phyloP scores from a whole-genome alignment of 805 yeast genomes.

The Komagataella ulmi region DNA sequence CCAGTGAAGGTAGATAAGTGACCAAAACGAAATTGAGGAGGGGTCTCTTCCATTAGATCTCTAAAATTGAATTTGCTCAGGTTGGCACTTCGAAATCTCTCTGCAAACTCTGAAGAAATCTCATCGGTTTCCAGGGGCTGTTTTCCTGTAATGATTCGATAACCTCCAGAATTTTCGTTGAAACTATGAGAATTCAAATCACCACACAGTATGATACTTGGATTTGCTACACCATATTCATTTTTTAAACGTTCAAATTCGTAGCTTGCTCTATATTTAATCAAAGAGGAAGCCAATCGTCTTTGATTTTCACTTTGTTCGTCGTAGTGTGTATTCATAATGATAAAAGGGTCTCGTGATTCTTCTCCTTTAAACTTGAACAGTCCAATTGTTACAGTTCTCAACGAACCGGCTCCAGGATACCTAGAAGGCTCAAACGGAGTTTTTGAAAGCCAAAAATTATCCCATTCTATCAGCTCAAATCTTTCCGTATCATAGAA shows the following conservation, averaged over 20 bases:
- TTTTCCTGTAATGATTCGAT: slow-evolving; percentile 14
- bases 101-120: slow-evolving; percentile 11
- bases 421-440: slow-evolving; percentile 36
- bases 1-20: slow-evolving; percentile 27
- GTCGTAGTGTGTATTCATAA: slow-evolving; percentile 38
- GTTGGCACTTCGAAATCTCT: slow-evolving; percentile 8
- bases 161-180: slow-evolving; percentile 23
- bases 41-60: slow-evolving; percentile 14
- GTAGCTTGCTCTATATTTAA: slow-evolving; percentile 22
- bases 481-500: slow-evolving; percentile 24
- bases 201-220: slow-evolving; percentile 23
- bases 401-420: slow-evolving; percentile 24
- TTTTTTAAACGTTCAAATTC: slow-evolving; percentile 15
- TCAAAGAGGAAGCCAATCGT: slow-evolving; percentile 27
- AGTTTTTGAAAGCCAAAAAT: slow-evolving; percentile 40
- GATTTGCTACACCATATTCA: not conserved
- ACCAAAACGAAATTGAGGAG: slow-evolving; percentile 16
- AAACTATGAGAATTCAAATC: slow-evolving; percentile 40
- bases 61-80: slow-evolving; percentile 11
- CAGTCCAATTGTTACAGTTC: slow-evolving; percentile 23
- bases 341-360: slow-evolving; percentile 12
- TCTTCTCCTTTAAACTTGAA: not conserved
- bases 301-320: slow-evolving; percentile 33
- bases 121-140: slow-evolving; percentile 1
- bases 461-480: slow-evolving; percentile 23